Percentiles rank a stretch among this genome's conserved stretches.
Evolutionary conservation across 2,329 filamentous ascomycete species (phyloP).

Genomic region (Fonsecaea multimorphosa): DNA sequence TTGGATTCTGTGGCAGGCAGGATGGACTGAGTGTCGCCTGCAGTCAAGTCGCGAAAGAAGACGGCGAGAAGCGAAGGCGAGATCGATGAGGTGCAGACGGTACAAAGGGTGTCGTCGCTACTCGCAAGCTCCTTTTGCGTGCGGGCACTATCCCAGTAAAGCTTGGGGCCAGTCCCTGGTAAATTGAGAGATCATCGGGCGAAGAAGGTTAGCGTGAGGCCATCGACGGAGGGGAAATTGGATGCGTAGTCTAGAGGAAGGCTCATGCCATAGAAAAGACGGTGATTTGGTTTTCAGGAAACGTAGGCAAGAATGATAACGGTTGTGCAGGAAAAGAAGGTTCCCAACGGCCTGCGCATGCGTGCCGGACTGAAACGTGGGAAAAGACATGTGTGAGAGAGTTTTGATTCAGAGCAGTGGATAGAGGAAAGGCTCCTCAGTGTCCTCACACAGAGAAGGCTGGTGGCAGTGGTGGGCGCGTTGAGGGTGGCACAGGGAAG

Average conservation of each 20-base stretch:
- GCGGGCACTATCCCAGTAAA: constrained; percentile 18
- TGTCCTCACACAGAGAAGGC: constrained; percentile 12
- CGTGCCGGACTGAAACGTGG: not conserved
- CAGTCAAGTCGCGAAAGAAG: constrained; percentile 11
- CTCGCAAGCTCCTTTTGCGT: constrained; percentile 32
- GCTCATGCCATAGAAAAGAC: constrained; percentile 5
- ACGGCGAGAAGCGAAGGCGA: constrained; percentile 14
- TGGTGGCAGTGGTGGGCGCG: constrained; percentile 23
- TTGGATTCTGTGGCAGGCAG: constrained; percentile 28
- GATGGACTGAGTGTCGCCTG: constrained; percentile 14
- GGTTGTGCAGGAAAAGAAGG: not conserved
- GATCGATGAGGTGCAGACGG: constrained; percentile 10
- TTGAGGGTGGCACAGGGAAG: constrained; percentile 29
- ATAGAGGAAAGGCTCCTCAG: constrained; percentile 5
- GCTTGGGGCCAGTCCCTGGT: constrained; percentile 28
- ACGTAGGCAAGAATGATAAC: constrained; percentile 4
- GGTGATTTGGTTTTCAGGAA: constrained; percentile 7
- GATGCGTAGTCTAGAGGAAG: constrained; percentile 23
- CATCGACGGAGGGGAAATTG: constrained; percentile 35
- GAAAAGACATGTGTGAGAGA: constrained; percentile 7
- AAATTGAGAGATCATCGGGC: constrained; percentile 33
- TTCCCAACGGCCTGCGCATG: not conserved
- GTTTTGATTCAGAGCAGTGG: not conserved
- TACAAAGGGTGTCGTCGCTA: constrained; percentile 14
- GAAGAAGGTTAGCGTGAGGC: constrained; percentile 30